Evolutionary conservation across 2,329 filamentous ascomycete species (phyloP).

Genomic region (Zarea fungicola): DNA sequence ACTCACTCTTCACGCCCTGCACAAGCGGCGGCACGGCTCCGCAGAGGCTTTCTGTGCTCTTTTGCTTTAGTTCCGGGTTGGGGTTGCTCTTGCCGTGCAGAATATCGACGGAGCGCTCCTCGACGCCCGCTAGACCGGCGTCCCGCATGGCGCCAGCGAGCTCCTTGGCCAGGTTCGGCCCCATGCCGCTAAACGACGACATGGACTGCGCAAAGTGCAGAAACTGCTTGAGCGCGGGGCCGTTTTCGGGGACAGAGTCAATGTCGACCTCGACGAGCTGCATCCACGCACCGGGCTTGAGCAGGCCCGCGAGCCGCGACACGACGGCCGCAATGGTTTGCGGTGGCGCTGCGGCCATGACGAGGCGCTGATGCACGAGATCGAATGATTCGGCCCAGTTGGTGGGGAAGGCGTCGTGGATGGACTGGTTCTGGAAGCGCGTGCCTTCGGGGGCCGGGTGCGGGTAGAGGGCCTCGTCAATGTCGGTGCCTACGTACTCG

Average conservation of each 20-base stretch:
- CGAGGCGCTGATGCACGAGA: constrained; percentile 11
- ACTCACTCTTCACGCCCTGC: background rate
- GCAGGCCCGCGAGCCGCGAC: background rate
- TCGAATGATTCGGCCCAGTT: constrained; percentile 8
- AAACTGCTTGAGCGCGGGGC: background rate
- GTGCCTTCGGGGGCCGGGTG: background rate
- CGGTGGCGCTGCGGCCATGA: constrained; percentile 3
- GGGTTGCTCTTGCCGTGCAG: background rate
- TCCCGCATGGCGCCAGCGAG: background rate
- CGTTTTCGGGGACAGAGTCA: background rate
- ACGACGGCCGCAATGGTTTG: constrained; percentile 2
- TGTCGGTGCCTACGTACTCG: constrained; percentile 10
- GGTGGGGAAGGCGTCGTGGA: constrained; percentile 7
- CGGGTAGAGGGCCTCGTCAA: constrained; percentile 9
- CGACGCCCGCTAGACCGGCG: background rate
- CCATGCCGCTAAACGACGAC: background rate
- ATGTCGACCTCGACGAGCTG: constrained; percentile 3
- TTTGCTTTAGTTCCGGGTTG: background rate
- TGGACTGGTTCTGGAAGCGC: constrained; percentile 7
- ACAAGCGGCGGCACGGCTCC: background rate
- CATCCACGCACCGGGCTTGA: constrained; percentile 11
- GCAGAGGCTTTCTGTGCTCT: background rate
- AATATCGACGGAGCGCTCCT: background rate
- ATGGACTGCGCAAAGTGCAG: background rate
- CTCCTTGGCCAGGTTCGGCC: background rate